phyloP scores from a whole-genome alignment of 1,284 basidiomycete species.

The Leccinum huronense region DNA sequence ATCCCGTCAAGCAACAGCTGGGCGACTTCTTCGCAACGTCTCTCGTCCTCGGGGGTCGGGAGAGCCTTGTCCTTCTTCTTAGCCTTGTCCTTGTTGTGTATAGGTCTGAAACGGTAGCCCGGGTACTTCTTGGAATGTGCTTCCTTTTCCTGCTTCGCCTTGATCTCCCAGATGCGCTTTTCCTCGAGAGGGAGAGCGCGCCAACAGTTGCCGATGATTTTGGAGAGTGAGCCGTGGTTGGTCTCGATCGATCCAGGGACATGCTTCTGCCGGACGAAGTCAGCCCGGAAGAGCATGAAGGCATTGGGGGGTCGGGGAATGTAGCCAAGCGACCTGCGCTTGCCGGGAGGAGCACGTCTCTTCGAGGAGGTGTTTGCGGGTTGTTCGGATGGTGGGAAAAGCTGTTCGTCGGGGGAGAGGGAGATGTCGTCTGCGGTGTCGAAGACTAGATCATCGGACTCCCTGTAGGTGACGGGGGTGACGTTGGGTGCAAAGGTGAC shows the following conservation, averaged over 20 bases:
- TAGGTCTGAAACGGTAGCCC: slow-evolving; percentile 68
- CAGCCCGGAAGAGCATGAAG: slow-evolving; percentile 91
- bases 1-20: slow-evolving; percentile 59
- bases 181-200: slow-evolving; percentile 62
- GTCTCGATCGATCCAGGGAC: slow-evolving; percentile 83
- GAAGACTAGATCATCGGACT: slow-evolving; percentile 42
- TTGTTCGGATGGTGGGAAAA: slow-evolving; percentile 48
- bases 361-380: slow-evolving; percentile 40
- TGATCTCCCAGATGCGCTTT: slow-evolving; percentile 62
- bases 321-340: slow-evolving; percentile 64
- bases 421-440: slow-evolving; percentile 30
- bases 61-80: slow-evolving; percentile 44
- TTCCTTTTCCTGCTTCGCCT: slow-evolving; percentile 64
- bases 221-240: slow-evolving; percentile 74
- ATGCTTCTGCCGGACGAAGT: slow-evolving; percentile 79
- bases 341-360: slow-evolving; percentile 50
- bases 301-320: slow-evolving; percentile 90
- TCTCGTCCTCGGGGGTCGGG: slow-evolving; percentile 48
- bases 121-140: slow-evolving; percentile 64
- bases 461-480: slow-evolving; percentile 60
- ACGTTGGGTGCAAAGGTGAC: slow-evolving; percentile 73
- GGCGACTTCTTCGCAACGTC: slow-evolving; percentile 56
- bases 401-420: slow-evolving; percentile 25
- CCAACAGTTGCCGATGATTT: slow-evolving; percentile 76
- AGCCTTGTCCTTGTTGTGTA: slow-evolving; percentile 64